These are phyloP conservation scores for Primulina tabacum DNA, from an alignment of 257 asterid genomes.

Conservation along the genomic window DNA sequence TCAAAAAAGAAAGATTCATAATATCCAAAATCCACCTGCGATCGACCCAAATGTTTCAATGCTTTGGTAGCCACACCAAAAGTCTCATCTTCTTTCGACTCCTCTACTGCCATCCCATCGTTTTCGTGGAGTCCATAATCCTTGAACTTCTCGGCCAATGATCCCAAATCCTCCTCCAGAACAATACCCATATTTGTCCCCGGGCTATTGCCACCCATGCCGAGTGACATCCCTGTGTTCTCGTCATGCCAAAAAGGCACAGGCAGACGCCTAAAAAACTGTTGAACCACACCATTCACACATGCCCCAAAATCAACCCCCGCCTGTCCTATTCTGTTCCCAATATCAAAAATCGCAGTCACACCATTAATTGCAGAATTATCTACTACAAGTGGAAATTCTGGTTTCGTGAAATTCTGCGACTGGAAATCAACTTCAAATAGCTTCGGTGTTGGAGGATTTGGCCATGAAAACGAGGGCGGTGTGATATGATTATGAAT, in stretches of 20 bases:
- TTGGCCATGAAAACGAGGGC: slow-evolving; percentile 80
- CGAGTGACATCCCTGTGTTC: slow-evolving; percentile 38
- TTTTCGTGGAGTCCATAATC: slow-evolving; percentile 59
- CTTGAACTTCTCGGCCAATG: slow-evolving; percentile 66
- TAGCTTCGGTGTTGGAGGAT: slow-evolving; percentile 53
- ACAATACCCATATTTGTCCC: slow-evolving; percentile 51
- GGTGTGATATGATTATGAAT: slow-evolving; percentile 81
- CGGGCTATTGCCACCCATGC: slow-evolving; percentile 32
- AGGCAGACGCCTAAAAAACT: slow-evolving; percentile 63
- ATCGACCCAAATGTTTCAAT: slow-evolving; percentile 63
- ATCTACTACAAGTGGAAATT: slow-evolving; percentile 63
- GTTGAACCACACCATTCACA: slow-evolving; percentile 78
- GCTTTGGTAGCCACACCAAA: slow-evolving; percentile 54
- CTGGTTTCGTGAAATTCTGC: slow-evolving; percentile 54
- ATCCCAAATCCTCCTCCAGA: slow-evolving; percentile 77
- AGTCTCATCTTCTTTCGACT: slow-evolving; percentile 51
- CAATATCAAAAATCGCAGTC: slow-evolving; percentile 82
- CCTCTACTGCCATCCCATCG: slow-evolving; percentile 42
- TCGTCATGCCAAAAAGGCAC: slow-evolving; percentile 73
- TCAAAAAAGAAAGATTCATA: slow-evolving; percentile 3
- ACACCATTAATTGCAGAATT: slow-evolving; percentile 64
- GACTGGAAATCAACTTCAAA: slow-evolving; percentile 71
- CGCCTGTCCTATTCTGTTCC: slow-evolving; percentile 84
- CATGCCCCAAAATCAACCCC: slow-evolving; percentile 82
- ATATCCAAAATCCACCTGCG: slow-evolving; percentile 53